A percentile compares a stretch with the other conserved stretches of the same genome.
Conservation (phyloP, 2,329 filamentous ascomycete genomes). For the Diaporthe helianthi region DNA sequence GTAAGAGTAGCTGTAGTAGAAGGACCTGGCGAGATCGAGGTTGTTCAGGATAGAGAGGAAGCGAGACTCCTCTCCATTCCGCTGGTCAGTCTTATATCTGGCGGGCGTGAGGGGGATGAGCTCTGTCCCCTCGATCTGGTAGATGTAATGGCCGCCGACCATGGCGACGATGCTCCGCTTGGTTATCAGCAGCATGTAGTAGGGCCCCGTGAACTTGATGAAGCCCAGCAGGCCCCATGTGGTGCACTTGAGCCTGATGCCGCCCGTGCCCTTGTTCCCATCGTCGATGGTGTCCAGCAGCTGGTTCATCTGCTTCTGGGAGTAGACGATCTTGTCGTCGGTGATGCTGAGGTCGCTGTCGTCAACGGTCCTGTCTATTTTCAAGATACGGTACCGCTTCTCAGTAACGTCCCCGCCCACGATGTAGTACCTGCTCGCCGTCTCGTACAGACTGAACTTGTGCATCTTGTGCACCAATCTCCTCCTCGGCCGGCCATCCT, state of each 20-base stretch:
- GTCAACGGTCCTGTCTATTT: slow-evolving; percentile 90
- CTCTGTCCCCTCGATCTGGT: slow-evolving; percentile 93
- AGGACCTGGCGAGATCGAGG: slow-evolving; percentile 86
- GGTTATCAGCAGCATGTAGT: slow-evolving; percentile 96
- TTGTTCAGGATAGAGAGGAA: slow-evolving; percentile 91
- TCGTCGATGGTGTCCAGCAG: slow-evolving; percentile 94
- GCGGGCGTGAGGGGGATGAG: slow-evolving; percentile 84
- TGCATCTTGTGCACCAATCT: slow-evolving; percentile 75
- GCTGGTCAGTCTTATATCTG: slow-evolving; percentile 76
- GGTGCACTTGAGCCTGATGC: slow-evolving; percentile 86
- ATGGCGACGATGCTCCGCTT: slow-evolving; percentile 96
- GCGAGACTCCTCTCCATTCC: slow-evolving; percentile 85
- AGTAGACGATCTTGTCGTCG: slow-evolving; percentile 96
- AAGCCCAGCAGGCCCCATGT: slow-evolving; percentile 96
- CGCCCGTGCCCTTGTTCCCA: slow-evolving; percentile 89
- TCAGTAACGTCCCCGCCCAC: slow-evolving; percentile 93
- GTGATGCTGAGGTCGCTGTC: slow-evolving; percentile 80
- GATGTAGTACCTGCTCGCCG: slow-evolving; percentile 89
- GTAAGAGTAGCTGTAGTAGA: slow-evolving; percentile 99
- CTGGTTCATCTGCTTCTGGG: slow-evolving; percentile 88
- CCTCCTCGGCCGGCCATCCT: slow-evolving; percentile 38
- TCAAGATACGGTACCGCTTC: slow-evolving; percentile 86
- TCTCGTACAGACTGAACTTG: slow-evolving; percentile 98
- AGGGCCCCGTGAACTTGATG: slow-evolving; percentile 92
- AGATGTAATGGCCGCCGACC: slow-evolving; percentile 94